phyloP scores from a whole-genome alignment of 1,284 basidiomycete species.

The Filobasidium uniguttulatum region DNA sequence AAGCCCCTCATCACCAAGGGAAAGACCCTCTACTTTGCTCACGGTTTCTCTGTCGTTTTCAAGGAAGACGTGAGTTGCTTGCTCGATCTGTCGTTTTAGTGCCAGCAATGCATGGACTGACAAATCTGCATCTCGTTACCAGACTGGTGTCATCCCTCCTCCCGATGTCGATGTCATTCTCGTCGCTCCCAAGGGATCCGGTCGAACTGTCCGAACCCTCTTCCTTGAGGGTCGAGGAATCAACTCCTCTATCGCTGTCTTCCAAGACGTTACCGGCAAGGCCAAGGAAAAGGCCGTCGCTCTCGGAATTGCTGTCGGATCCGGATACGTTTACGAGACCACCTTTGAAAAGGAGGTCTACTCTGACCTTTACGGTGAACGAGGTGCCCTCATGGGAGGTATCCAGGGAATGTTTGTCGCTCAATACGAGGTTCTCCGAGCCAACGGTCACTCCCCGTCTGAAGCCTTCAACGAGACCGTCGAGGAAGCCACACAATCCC shows the following conservation, averaged over 20 bases:
- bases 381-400: slow-evolving; percentile 98
- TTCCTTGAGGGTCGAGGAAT: slow-evolving; percentile 93
- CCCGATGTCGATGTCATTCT: slow-evolving; percentile 96
- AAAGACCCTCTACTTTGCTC: slow-evolving; percentile 99
- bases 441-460: slow-evolving; percentile 93
- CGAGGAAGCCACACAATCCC: slow-evolving; percentile 96
- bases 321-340: slow-evolving; percentile 95
- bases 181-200: slow-evolving; percentile 97
- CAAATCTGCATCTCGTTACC: neutral
- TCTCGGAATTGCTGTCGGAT: slow-evolving; percentile 85
- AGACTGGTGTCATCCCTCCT: slow-evolving; percentile 80
- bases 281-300: slow-evolving; percentile 96
- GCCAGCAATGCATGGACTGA: neutral
- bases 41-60: slow-evolving; percentile 98
- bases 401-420: slow-evolving; percentile 99
- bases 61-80: slow-evolving; percentile 58
- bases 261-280: slow-evolving; percentile 83
- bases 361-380: slow-evolving; percentile 98
- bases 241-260: slow-evolving; percentile 41
- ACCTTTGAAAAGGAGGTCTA: slow-evolving; percentile 48
- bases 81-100: neutral
- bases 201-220: slow-evolving; percentile 95
- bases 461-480: slow-evolving; percentile 99
- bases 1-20: slow-evolving; percentile 92
- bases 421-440: slow-evolving; percentile 97